phyloP scores from a whole-genome alignment of 257 asterid genomes.

The Datura wrightii region DNA sequence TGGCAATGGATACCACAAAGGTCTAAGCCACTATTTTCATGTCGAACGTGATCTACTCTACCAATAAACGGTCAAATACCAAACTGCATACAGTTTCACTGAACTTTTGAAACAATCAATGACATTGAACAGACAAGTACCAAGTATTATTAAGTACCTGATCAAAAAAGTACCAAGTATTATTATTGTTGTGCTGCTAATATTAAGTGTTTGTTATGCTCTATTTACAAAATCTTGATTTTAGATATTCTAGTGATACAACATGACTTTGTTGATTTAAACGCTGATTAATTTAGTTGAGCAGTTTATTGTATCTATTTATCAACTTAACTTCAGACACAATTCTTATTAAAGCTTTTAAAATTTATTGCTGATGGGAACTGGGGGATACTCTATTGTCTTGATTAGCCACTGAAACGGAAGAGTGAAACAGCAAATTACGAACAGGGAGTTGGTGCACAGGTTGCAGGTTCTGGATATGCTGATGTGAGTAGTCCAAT shows the following conservation, averaged over 20 bases:
- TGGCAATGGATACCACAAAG: background rate
- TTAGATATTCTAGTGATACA: background rate
- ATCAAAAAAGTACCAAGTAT: background rate
- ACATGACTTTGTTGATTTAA: background rate
- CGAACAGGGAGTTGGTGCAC: slow-evolving; percentile 57
- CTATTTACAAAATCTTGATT: background rate
- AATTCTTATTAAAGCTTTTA: background rate
- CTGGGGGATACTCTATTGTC: slow-evolving; percentile 28
- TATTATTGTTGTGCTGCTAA: background rate
- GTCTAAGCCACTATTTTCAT: slow-evolving; percentile 22
- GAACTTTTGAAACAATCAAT: background rate
- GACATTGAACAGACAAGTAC: background rate
- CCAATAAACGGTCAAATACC: background rate
- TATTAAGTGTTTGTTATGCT: background rate
- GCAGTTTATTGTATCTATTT: slow-evolving; percentile 15
- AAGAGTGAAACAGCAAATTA: slow-evolving; percentile 53
- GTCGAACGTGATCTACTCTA: background rate
- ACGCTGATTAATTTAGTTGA: slow-evolving; percentile 1
- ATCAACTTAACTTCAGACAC: slow-evolving; percentile 13
- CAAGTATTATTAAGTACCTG: background rate
- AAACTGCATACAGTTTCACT: background rate
- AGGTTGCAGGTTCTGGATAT: slow-evolving; percentile 50
- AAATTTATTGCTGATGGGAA: slow-evolving; percentile 26
- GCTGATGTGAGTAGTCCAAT: slow-evolving; percentile 42
- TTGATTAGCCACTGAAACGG: slow-evolving; percentile 66